Percentiles rank a stretch among this genome's conserved stretches.
phyloP scores from a whole-genome alignment of 2,329 filamentous ascomycete species.

The Alternaria brassicicola region DNA sequence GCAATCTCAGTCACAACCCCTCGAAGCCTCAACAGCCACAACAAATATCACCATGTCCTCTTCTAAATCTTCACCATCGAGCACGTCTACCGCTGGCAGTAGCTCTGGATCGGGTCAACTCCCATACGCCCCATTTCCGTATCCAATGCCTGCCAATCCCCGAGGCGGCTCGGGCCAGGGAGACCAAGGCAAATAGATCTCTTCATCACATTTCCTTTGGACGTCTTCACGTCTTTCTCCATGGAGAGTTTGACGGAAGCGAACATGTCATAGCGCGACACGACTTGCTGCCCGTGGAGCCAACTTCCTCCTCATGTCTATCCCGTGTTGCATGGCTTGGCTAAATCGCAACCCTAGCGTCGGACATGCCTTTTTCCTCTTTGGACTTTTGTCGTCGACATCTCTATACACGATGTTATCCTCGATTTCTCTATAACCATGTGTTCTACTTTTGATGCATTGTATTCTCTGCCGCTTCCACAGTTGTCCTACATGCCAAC shows the following conservation, averaged over 20 bases:
- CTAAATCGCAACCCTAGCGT: conserved; percentile 16
- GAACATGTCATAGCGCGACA: background rate
- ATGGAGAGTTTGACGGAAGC: background rate
- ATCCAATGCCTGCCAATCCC: conserved; percentile 42
- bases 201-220: conserved; percentile 1
- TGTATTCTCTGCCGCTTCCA: background rate
- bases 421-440: background rate
- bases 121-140: conserved; percentile 47
- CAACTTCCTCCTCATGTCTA: background rate
- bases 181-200: conserved; percentile 26
- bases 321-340: conserved; percentile 4
- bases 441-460: background rate
- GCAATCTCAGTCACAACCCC: conserved; percentile 24
- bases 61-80: conserved; percentile 38
- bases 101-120: conserved; percentile 41
- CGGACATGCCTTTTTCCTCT: conserved; percentile 15
- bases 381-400: conserved; percentile 1
- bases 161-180: conserved; percentile 30
- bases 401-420: background rate
- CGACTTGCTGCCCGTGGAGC: background rate
- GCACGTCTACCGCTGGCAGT: conserved; percentile 40
- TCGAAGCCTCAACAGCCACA: conserved; percentile 1
- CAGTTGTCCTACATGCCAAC: conserved; percentile 4
- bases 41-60: conserved; percentile 40
- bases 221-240: background rate